phyloP scores from a whole-genome alignment of 208 protist genomes.

The Trypanosoma avium region DNA sequence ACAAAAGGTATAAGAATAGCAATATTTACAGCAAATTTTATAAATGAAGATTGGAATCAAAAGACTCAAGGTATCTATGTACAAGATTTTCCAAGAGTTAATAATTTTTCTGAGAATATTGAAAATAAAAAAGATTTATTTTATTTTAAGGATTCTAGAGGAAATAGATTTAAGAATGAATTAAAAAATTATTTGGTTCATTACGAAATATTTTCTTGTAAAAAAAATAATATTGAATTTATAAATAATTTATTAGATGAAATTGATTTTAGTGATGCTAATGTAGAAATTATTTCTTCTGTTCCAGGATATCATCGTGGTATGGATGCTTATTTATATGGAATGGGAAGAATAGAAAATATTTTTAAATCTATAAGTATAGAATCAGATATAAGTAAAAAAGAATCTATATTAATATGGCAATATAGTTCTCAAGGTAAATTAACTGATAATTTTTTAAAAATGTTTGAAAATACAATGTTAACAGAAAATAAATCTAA shows the following conservation, averaged over 20 bases:
- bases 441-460: conserved; percentile 55
- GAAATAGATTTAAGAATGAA: conserved; percentile 42
- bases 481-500: conserved; percentile 1
- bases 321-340: conserved; percentile 21
- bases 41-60: conserved; percentile 59
- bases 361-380: conserved; percentile 22
- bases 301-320: conserved; percentile 54
- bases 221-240: background rate
- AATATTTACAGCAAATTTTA: conserved; percentile 76
- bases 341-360: conserved; percentile 40
- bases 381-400: background rate
- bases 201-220: conserved; percentile 22
- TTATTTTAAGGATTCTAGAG: conserved; percentile 26
- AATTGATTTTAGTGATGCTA: conserved; percentile 58
- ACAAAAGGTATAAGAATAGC: conserved; percentile 52
- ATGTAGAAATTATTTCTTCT: conserved; percentile 62
- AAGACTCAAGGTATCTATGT: conserved; percentile 81
- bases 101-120: background rate
- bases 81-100: conserved; percentile 74
- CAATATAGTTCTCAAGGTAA: conserved; percentile 85
- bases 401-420: conserved; percentile 48
- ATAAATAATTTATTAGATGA: conserved; percentile 38
- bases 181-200: conserved; percentile 33
- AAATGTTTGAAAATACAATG: conserved; percentile 42
- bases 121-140: background rate